A percentile compares a stretch with the other conserved stretches of the same genome.
Conservation (phyloP, 371 early-diverging fungal species). For the Basidiobolus heterosporus region DNA sequence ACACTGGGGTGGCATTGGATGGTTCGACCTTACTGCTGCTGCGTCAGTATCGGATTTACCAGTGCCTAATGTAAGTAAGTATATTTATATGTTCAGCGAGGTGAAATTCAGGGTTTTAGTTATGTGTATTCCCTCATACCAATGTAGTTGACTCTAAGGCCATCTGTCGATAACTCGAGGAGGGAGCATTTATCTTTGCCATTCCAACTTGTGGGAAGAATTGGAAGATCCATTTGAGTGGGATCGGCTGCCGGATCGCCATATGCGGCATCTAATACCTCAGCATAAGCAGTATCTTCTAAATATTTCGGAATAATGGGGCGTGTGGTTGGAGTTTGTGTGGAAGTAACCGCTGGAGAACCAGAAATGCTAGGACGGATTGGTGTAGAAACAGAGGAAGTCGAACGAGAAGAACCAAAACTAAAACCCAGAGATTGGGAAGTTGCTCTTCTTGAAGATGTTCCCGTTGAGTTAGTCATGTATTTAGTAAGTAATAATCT, state of each 20-base stretch:
- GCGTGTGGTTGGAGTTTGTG: not conserved
- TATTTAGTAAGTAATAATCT: too few species aligned
- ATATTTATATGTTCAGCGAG: slow-evolving; percentile 1
- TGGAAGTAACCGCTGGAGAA: too few species aligned
- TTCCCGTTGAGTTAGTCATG: too few species aligned
- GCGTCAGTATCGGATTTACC: slow-evolving; percentile 70
- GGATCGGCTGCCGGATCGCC: not conserved
- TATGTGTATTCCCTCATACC: slow-evolving; percentile 16
- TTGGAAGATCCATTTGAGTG: not conserved
- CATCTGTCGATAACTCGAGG: slow-evolving; percentile 30
- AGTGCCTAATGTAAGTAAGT: slow-evolving; percentile 29
- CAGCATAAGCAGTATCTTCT: slow-evolving; percentile 8
- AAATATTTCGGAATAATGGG: slow-evolving; percentile 4
- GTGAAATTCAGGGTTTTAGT: not conserved
- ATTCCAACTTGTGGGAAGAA: slow-evolving; percentile 45
- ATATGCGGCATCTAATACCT: slow-evolving; percentile 1
- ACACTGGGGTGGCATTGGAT: slow-evolving; percentile 64
- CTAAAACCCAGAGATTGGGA: too few species aligned
- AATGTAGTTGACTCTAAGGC: slow-evolving; percentile 33
- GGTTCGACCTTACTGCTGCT: slow-evolving; percentile 64
- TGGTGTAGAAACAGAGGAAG: too few species aligned
- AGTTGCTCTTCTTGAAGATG: too few species aligned
- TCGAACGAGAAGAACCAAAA: too few species aligned
- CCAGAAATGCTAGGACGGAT: too few species aligned
- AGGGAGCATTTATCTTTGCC: slow-evolving; percentile 34